These are phyloP conservation scores for Choricystis sp. DNA, from an alignment of 139 green algal genomes.

Conservation along the genomic window DNA sequence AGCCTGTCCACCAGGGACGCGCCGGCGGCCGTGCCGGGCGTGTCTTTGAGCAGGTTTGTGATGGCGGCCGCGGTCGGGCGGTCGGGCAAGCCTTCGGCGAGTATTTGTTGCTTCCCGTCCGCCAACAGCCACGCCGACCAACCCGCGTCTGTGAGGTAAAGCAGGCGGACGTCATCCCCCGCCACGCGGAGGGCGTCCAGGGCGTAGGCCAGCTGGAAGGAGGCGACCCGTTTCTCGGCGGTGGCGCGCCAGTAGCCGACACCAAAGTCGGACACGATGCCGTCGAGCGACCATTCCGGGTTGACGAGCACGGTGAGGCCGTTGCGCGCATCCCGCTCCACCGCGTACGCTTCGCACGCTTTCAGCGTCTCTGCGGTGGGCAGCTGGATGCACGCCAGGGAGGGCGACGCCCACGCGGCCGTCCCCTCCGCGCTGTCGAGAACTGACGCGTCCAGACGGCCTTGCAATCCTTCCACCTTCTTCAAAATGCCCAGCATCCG, in stretches of 20 bases:
- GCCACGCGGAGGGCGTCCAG: slow-evolving; percentile 47
- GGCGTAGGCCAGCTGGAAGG: slow-evolving; percentile 43
- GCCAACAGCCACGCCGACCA: too few species aligned
- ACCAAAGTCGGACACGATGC: slow-evolving; percentile 35
- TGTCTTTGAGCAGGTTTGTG: too few species aligned
- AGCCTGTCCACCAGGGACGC: too few species aligned
- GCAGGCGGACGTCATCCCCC: slow-evolving; percentile 37
- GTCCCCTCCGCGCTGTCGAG: slow-evolving; percentile 70
- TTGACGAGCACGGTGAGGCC: slow-evolving; percentile 61
- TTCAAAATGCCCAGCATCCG: slow-evolving; percentile 48
- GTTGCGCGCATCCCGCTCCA: slow-evolving; percentile 7
- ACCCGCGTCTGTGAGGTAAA: too few species aligned
- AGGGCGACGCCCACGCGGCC: slow-evolving; percentile 38
- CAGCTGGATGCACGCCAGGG: slow-evolving; percentile 56
- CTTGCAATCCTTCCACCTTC: slow-evolving; percentile 23
- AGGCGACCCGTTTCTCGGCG: slow-evolving; percentile 20
- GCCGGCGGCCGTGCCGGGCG: too few species aligned
- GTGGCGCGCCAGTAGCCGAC: slow-evolving; percentile 15
- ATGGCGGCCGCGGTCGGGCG: too few species aligned
- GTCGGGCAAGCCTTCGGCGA: too few species aligned
- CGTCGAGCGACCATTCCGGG: slow-evolving; percentile 43
- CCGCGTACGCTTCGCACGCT: slow-evolving; percentile 20
- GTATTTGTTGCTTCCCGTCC: too few species aligned
- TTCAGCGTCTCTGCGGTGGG: slow-evolving; percentile 46
- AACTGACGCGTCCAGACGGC: slow-evolving; percentile 31